These are phyloP conservation scores for Cryphonectria japonica DNA, from an alignment of 2,329 filamentous ascomycete genomes.

Conservation along the genomic window DNA sequence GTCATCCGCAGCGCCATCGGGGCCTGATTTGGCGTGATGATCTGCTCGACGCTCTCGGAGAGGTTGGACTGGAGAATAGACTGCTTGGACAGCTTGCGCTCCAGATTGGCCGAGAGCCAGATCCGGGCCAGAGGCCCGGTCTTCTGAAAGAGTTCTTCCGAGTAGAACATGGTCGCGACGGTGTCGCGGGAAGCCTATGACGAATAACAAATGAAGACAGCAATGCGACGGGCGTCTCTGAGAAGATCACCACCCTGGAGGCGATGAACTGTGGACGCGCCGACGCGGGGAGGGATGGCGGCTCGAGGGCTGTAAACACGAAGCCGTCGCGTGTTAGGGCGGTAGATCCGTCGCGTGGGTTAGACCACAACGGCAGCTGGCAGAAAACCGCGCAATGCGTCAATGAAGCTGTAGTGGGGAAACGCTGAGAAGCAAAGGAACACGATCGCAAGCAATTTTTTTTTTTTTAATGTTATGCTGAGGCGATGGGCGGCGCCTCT, in stretches of 20 bases:
- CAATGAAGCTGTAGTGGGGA: not conserved
- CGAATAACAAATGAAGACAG: not conserved
- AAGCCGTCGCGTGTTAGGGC: conserved; percentile 22
- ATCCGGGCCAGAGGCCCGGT: conserved; percentile 95
- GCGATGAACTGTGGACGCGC: conserved; percentile 24
- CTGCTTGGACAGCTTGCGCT: conserved; percentile 97
- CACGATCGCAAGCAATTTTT: conserved; percentile 13
- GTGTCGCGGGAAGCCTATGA: conserved; percentile 16
- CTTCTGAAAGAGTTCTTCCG: conserved; percentile 92
- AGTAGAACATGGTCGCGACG: conserved; percentile 82
- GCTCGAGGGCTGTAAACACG: conserved; percentile 25
- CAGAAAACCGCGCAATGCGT: conserved; percentile 22
- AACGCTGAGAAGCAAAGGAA: conserved; percentile 9
- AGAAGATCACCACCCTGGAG: not conserved
- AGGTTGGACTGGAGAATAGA: conserved; percentile 95
- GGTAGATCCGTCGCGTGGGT: conserved; percentile 23
- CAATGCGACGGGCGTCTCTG: not conserved
- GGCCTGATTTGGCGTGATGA: conserved; percentile 89
- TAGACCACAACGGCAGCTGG: conserved; percentile 12
- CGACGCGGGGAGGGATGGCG: conserved; percentile 20
- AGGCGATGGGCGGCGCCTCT: conserved; percentile 25
- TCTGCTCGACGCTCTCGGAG: conserved; percentile 90
- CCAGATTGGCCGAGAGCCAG: conserved; percentile 97
- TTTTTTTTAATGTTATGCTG: conserved; percentile 14
- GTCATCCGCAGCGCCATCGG: conserved; percentile 94